Evolutionary conservation across 305 asterid species (phyloP), one percentile per base, ranked within the genome.

Genomic region (Fraxinus angustifolia): DNA sequence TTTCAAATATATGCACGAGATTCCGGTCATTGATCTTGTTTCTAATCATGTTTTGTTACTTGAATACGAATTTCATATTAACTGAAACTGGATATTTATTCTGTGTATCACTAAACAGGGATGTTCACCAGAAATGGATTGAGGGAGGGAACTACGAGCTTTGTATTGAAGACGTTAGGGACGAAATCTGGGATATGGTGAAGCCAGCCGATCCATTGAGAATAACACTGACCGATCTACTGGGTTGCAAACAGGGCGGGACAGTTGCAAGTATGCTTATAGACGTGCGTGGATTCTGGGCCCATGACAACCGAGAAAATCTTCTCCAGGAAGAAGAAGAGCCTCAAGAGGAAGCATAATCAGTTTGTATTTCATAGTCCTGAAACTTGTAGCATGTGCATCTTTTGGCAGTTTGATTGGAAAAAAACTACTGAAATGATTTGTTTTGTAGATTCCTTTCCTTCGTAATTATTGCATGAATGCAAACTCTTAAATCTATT

Each of bases 181-280:
- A 96, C 80, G 98, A 96, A 88, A 96, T 96, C 70, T 96, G 99
- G 98, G 99, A 96, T 83, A 96, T 93, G 99, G 99, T 96, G 89
- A 96, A 96, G 84, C 98, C 99, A n/a, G 86, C 88, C 8, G 98
- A 96, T 75, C 90, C 95, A 21, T 87, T 96, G 93, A 90, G 81
- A 77, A 91, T 93, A 85, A 87, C 95, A 23, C 87, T 94, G 75
- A 89, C 93, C 4, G 98, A 96, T 92, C 88, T 96, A 74, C 91
- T 96, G 17, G 87, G 84, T 23, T 96, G 98, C 91, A 96, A 94
- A 83, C 98, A 94, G 81, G 99, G 99, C 4, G 98, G 99, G 60
- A 96, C 98, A 1, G 99, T 96, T 30, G 99, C 99, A 26, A 94
- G 99, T 91, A 96, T 96, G 99, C 98, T 96, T 28, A 88, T 94